Evolutionary conservation across 345 rosid genomes (phyloP).

Genomic region (Arabidopsis thaliana): DNA sequence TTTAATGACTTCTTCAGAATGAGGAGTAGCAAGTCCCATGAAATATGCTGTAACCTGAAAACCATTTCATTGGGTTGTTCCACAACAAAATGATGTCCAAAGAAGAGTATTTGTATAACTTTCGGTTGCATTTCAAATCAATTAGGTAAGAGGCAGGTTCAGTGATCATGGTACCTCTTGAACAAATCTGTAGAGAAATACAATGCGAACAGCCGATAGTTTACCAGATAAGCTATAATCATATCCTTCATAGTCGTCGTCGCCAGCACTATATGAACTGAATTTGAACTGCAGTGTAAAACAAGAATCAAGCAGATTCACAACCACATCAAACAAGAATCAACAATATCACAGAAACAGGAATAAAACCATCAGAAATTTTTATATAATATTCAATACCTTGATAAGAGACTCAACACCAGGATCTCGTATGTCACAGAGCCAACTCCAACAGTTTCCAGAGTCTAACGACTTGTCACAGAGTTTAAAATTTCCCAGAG

Average conservation of each 20-base stretch:
- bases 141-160: constrained; percentile 27
- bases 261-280: constrained; percentile 83
- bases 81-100: constrained; percentile 31
- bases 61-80: constrained; percentile 35
- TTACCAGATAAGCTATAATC: constrained; percentile 87
- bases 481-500: constrained; percentile 93
- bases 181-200: constrained; percentile 93
- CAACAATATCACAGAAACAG: constrained; percentile 21
- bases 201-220: constrained; percentile 93
- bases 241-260: constrained; percentile 97
- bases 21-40: constrained; percentile 95
- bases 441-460: constrained; percentile 87
- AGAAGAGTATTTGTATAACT: constrained; percentile 15
- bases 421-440: constrained; percentile 97
- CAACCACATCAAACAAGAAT: constrained; percentile 29
- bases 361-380: constrained; percentile 5
- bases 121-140: constrained; percentile 1
- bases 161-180: constrained; percentile 72
- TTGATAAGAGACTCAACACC: constrained; percentile 93
- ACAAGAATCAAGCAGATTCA: constrained; percentile 33
- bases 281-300: constrained; percentile 80
- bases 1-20: constrained; percentile 90
- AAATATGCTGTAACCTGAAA: constrained; percentile 86
- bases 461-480: constrained; percentile 86
- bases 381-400: constrained; percentile 49